Conservation (phyloP, 768 basidiomycete species). For the Tricholoma saponaceum region DNA sequence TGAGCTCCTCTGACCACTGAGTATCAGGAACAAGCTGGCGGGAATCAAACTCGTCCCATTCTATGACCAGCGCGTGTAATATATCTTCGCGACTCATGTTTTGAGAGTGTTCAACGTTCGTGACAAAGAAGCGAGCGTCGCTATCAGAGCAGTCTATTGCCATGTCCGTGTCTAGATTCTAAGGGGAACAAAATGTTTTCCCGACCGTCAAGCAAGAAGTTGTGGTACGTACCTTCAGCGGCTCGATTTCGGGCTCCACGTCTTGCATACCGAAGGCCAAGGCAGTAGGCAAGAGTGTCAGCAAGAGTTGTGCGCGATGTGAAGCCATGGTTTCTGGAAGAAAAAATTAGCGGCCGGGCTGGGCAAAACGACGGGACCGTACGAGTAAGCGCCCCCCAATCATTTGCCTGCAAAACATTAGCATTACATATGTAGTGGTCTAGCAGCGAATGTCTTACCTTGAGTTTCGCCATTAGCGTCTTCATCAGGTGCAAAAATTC, state of each 20-base stretch:
- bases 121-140: conserved; percentile 27
- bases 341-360: background rate
- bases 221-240: conserved; percentile 40
- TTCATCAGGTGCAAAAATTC: conserved; percentile 56
- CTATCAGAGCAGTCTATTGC: conserved; percentile 36
- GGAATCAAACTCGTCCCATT: conserved; percentile 26
- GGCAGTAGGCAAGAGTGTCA: conserved; percentile 40
- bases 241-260: conserved; percentile 41
- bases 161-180: conserved; percentile 53
- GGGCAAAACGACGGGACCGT: conserved; percentile 15
- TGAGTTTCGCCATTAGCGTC: conserved; percentile 64
- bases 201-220: background rate
- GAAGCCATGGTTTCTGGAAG: conserved; percentile 42
- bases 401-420: conserved; percentile 42
- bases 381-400: conserved; percentile 66
- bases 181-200: background rate
- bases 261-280: conserved; percentile 45
- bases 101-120: conserved; percentile 8
- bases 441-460: conserved; percentile 32
- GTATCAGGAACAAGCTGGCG: conserved; percentile 35
- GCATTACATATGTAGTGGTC: background rate
- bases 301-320: conserved; percentile 41
- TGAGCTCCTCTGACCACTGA: conserved; percentile 37
- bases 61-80: conserved; percentile 17
- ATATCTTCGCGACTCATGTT: conserved; percentile 13